Conservation (phyloP, 148 eudicot species). For the Amaranthus cruentus region DNA sequence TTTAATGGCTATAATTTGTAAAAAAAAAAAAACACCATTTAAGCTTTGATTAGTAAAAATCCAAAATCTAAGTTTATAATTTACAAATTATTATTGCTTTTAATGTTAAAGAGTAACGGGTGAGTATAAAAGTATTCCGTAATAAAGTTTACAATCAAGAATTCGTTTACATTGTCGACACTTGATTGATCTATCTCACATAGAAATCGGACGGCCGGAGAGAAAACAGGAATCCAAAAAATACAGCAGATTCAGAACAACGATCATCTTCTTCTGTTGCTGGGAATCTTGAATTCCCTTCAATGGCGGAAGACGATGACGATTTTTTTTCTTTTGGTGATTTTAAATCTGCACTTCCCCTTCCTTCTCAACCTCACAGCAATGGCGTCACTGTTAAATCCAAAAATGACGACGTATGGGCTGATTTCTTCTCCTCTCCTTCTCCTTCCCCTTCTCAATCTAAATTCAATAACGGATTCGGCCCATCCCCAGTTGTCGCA, state of each 20-base stretch:
- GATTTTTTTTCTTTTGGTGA: conserved; percentile 52
- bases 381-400: conserved; percentile 19
- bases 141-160: no score
- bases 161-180: not conserved
- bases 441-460: conserved; percentile 12
- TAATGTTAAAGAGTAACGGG: no score
- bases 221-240: not conserved
- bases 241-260: no score
- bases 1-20: no score
- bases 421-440: conserved; percentile 44
- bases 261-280: no score
- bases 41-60: no score
- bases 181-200: not conserved
- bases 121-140: no score
- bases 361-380: conserved; percentile 21
- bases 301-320: conserved; percentile 36
- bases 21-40: no score
- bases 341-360: conserved; percentile 39
- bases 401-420: conserved; percentile 51
- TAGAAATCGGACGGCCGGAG: conserved; percentile 2
- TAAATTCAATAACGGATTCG: conserved; percentile 16
- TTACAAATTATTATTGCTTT: no score
- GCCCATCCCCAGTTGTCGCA: not conserved
- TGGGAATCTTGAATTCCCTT: not conserved
- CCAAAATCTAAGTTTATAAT: no score